A percentile compares a stretch with the other conserved stretches of the same genome.
Conservation (phyloP, 1,284 basidiomycete species). For the Malassezia furfur region DNA sequence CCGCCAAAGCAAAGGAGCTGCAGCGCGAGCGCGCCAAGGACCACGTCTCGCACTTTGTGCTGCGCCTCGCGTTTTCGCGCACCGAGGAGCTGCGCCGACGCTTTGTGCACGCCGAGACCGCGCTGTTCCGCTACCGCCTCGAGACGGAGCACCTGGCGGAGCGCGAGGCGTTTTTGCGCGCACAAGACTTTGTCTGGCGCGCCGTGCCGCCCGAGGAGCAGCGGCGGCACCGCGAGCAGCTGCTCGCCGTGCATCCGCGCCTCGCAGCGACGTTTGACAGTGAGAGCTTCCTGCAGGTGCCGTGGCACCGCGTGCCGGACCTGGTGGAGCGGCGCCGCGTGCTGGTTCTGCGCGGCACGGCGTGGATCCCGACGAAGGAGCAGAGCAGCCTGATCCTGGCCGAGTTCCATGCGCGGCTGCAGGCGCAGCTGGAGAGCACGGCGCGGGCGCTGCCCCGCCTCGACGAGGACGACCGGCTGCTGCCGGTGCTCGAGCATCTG, state of each 20-base stretch:
- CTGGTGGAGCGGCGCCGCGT: constrained; percentile 78
- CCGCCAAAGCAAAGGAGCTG: constrained; percentile 50
- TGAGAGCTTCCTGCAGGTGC: constrained; percentile 64
- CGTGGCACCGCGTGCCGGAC: constrained; percentile 87
- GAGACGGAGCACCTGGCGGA: constrained; percentile 62
- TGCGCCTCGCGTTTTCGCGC: constrained; percentile 87
- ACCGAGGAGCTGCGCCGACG: constrained; percentile 82
- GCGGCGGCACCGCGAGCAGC: constrained; percentile 52
- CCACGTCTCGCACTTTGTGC: constrained; percentile 86
- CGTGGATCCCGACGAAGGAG: constrained; percentile 74
- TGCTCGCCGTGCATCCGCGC: constrained; percentile 49
- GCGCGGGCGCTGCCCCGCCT: constrained; percentile 80
- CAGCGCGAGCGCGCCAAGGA: constrained; percentile 67
- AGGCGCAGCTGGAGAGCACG: constrained; percentile 75
- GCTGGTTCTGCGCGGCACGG: constrained; percentile 69
- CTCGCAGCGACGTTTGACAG: constrained; percentile 48
- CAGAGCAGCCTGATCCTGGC: constrained; percentile 80
- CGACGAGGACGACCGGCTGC: constrained; percentile 84
- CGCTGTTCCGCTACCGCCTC: constrained; percentile 74
- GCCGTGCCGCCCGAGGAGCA: constrained; percentile 62
- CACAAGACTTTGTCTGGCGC: constrained; percentile 69
- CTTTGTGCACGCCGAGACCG: constrained; percentile 80
- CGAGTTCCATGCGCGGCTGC: constrained; percentile 70
- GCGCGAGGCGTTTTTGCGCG: constrained; percentile 61
- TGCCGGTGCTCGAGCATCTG: constrained; percentile 83